These are phyloP conservation scores for Malus sylvestris DNA, from an alignment of 306 rosid species.

Conservation along the genomic window DNA sequence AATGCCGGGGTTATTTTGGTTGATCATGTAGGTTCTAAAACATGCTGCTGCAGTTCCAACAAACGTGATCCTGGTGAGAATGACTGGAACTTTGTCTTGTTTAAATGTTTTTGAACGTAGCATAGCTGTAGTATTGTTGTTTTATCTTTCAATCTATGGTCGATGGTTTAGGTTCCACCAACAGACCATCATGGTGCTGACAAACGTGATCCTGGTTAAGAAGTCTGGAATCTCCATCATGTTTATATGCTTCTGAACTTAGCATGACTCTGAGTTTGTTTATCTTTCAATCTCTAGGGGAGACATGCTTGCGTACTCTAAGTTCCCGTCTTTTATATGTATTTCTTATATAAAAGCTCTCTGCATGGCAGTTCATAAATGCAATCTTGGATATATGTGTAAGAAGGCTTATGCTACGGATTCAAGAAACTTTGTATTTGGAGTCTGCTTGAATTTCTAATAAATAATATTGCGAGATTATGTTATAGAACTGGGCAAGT, in stretches of 20 bases:
- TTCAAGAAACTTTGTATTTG: background rate
- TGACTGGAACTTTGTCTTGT: constrained; percentile 13
- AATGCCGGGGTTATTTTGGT: constrained; percentile 52
- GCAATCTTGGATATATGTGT: background rate
- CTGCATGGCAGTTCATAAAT: background rate
- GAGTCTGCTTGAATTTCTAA: background rate
- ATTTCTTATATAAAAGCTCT: background rate
- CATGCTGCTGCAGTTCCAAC: constrained; percentile 14
- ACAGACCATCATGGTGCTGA: background rate
- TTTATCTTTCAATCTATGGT: background rate
- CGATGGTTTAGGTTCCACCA: background rate
- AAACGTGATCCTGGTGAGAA: constrained; percentile 13
- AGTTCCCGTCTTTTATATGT: background rate
- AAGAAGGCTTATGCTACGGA: background rate
- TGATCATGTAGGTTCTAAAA: constrained; percentile 22
- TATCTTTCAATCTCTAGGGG: background rate
- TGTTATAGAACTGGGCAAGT: background rate
- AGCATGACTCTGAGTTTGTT: background rate
- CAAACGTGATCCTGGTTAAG: background rate
- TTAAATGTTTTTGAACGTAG: constrained; percentile 12
- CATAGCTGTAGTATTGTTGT: background rate
- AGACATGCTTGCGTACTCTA: background rate
- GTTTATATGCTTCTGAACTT: background rate
- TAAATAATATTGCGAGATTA: background rate
- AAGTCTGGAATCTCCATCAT: background rate